A percentile compares a stretch with the other conserved stretches of the same genome.
phyloP scores from a whole-genome alignment of 495 filamentous ascomycete species.

The Penicillium pulvis region DNA sequence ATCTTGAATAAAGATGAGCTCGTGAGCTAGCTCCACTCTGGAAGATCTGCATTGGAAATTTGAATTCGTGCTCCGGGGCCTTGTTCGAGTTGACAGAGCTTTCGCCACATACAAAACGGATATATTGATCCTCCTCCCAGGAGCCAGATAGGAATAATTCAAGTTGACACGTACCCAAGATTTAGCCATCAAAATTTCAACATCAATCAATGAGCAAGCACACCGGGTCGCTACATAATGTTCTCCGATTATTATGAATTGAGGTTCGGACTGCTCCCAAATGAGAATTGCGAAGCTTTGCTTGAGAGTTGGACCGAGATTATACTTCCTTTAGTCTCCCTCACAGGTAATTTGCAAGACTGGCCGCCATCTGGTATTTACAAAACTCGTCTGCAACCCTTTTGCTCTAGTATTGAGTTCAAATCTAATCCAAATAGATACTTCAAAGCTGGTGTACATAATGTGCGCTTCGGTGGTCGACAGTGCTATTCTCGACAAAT shows the following conservation, averaged over 20 bases:
- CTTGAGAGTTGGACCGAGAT: conserved; percentile 6
- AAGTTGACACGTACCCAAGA: too few relatives aligned
- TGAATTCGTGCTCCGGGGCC: too few relatives aligned
- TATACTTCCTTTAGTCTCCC: conserved; percentile 3
- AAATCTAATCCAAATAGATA: conserved; percentile 4
- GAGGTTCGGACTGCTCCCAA: neutral
- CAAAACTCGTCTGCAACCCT: neutral
- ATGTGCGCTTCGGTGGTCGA: conserved; percentile 3
- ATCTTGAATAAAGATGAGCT: too few relatives aligned
- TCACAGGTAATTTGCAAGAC: neutral
- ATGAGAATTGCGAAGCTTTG: conserved; percentile 4
- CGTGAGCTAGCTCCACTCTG: too few relatives aligned
- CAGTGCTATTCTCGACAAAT: neutral
- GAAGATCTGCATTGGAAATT: too few relatives aligned
- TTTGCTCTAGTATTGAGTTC: neutral
- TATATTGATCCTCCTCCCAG: too few relatives aligned
- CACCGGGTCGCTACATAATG: too few relatives aligned
- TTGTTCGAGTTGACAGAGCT: too few relatives aligned
- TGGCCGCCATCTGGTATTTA: conserved; percentile 1
- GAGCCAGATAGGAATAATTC: too few relatives aligned
- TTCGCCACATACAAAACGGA: too few relatives aligned
- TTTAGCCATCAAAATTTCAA: too few relatives aligned
- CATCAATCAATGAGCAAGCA: too few relatives aligned
- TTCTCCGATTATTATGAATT: neutral
- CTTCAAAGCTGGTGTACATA: conserved; percentile 6